Evolutionary conservation across 2,329 filamentous ascomycete species (phyloP).

Genomic region (Westerdykella aurantiaca): DNA sequence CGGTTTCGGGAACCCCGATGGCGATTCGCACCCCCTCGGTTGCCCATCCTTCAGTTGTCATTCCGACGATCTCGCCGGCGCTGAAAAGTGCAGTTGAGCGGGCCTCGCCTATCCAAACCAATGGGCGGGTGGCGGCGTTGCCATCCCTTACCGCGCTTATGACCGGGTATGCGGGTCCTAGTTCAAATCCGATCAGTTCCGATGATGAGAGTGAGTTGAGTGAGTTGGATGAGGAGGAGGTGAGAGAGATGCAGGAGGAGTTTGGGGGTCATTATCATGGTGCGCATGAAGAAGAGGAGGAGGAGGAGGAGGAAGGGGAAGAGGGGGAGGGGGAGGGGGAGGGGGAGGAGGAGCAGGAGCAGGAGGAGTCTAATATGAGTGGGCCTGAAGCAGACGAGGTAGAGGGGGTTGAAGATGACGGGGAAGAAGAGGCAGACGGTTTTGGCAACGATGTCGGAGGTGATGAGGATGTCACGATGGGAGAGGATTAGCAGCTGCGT

Average conservation of each 20-base stretch:
- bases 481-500: too few relatives aligned
- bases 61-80: conserved; percentile 8
- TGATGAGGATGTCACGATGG: too few relatives aligned
- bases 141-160: too few relatives aligned
- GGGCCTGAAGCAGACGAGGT: conserved; percentile 3
- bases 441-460: neutral
- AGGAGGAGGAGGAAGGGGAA: too few relatives aligned
- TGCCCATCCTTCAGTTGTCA: conserved; percentile 11
- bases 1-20: conserved; percentile 14
- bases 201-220: conserved; percentile 53
- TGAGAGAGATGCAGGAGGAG: conserved; percentile 29
- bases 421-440: conserved; percentile 1
- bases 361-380: neutral
- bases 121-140: too few relatives aligned
- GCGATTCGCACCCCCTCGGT: conserved; percentile 30
- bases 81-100: conserved; percentile 14
- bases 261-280: conserved; percentile 1
- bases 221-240: conserved; percentile 44
- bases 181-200: conserved; percentile 27
- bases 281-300: neutral
- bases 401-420: conserved; percentile 3
- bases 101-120: too few relatives aligned
- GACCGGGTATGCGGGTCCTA: too few relatives aligned
- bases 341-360: too few relatives aligned
- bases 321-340: neutral